Percentiles rank a stretch among this genome's conserved stretches.
phyloP scores from a whole-genome alignment of 768 basidiomycete genomes.

The Imleria badia region DNA sequence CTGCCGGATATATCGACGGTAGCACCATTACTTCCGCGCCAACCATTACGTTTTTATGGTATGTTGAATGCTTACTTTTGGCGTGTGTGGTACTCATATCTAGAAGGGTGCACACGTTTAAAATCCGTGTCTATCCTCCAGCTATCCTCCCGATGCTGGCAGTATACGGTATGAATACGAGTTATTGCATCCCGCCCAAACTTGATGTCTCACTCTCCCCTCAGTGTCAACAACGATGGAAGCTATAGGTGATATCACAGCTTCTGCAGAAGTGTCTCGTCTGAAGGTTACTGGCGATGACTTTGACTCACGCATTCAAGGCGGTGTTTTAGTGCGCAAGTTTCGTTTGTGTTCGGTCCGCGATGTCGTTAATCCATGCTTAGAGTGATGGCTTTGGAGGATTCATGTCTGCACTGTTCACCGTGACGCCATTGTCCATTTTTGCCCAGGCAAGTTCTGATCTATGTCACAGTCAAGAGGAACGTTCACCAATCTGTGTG shows the following conservation, averaged over 20 bases:
- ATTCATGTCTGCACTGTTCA: slow-evolving; percentile 77
- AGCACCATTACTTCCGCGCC: slow-evolving; percentile 66
- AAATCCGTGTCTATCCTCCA: slow-evolving; percentile 72
- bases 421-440: slow-evolving; percentile 75
- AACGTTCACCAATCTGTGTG: neutral
- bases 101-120: slow-evolving; percentile 70
- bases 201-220: slow-evolving; percentile 3
- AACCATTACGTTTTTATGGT: slow-evolving; percentile 81
- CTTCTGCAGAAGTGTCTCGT: slow-evolving; percentile 78
- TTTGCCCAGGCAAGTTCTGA: slow-evolving; percentile 56
- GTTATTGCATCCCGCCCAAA: neutral
- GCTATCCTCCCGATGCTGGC: slow-evolving; percentile 62
- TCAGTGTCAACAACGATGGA: slow-evolving; percentile 76
- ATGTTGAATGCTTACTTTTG: neutral
- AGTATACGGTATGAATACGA: slow-evolving; percentile 45
- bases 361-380: neutral
- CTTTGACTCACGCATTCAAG: slow-evolving; percentile 82
- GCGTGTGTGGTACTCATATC: neutral
- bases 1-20: slow-evolving; percentile 73
- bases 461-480: neutral
- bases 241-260: slow-evolving; percentile 82
- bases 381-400: slow-evolving; percentile 81
- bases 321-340: slow-evolving; percentile 62
- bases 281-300: slow-evolving; percentile 70
- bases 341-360: neutral